These are phyloP conservation scores for Parascedosporium putredinis DNA, from an alignment of 2,329 filamentous ascomycete species.

Conservation along the genomic window DNA sequence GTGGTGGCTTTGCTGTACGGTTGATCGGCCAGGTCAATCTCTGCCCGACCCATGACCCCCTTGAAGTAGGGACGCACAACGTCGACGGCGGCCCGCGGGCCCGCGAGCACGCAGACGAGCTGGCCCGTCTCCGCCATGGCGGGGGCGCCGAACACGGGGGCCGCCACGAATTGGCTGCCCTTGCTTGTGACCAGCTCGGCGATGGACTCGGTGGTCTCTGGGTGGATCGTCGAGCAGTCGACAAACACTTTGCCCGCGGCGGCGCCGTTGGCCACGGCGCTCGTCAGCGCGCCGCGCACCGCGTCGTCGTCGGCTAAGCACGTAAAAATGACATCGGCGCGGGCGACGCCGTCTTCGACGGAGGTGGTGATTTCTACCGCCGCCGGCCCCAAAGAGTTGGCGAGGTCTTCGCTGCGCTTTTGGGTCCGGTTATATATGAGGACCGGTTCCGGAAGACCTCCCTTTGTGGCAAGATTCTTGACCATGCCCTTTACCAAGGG, in stretches of 20 bases:
- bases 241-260: slow-evolving; percentile 67
- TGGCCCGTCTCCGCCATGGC: slow-evolving; percentile 60
- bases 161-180: slow-evolving; percentile 65
- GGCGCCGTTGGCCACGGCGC: slow-evolving; percentile 40
- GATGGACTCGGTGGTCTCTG: slow-evolving; percentile 62
- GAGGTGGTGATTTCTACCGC: slow-evolving; percentile 55
- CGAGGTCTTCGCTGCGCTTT: slow-evolving; percentile 54
- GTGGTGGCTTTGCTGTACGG: slow-evolving; percentile 58
- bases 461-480: slow-evolving; percentile 75
- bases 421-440: slow-evolving; percentile 72
- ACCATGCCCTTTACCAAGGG: slow-evolving; percentile 56
- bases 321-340: slow-evolving; percentile 70
- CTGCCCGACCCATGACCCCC: slow-evolving; percentile 58
- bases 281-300: slow-evolving; percentile 50
- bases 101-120: slow-evolving; percentile 64
- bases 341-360: slow-evolving; percentile 54
- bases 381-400: slow-evolving; percentile 44
- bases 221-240: slow-evolving; percentile 82
- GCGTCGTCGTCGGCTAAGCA: slow-evolving; percentile 72
- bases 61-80: slow-evolving; percentile 60
- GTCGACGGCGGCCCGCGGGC: slow-evolving; percentile 47
- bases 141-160: slow-evolving; percentile 60
- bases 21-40: slow-evolving; percentile 61
- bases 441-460: slow-evolving; percentile 57
- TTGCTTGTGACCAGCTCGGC: slow-evolving; percentile 44